phyloP scores from a whole-genome alignment of 805 yeast species.

The Spathaspora gorwiae region DNA sequence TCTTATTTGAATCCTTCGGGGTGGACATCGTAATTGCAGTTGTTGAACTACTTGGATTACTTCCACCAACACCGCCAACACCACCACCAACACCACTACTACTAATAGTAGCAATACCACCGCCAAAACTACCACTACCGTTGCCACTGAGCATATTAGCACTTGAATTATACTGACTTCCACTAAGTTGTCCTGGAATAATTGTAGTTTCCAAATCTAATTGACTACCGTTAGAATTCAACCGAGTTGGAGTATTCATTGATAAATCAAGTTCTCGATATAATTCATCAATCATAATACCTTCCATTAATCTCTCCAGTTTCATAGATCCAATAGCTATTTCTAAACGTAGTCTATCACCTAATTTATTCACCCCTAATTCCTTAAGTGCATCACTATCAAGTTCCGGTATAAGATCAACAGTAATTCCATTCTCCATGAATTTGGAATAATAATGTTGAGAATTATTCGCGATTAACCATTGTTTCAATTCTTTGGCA shows the following conservation, averaged over 20 bases:
- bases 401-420: slow-evolving; percentile 53
- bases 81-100: background rate
- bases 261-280: slow-evolving; percentile 1
- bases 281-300: slow-evolving; percentile 23
- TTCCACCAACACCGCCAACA: background rate
- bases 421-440: slow-evolving; percentile 49
- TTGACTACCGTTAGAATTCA: background rate
- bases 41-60: background rate
- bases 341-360: slow-evolving; percentile 74
- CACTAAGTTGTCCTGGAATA: background rate
- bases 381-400: slow-evolving; percentile 65
- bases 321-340: slow-evolving; percentile 50
- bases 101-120: background rate
- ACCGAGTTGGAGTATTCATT: background rate
- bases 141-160: background rate
- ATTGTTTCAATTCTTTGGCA: slow-evolving; percentile 25
- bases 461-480: slow-evolving; percentile 34
- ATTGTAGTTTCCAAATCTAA: background rate
- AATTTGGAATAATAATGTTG: slow-evolving; percentile 31
- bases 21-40: background rate
- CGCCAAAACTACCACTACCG: background rate
- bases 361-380: slow-evolving; percentile 70
- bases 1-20: slow-evolving; percentile 23
- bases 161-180: background rate
- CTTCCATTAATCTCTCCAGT: slow-evolving; percentile 21